Evolutionary conservation across 331 rosid genomes (phyloP), one percentile per base, ranked within the genome.

Genomic region (Rhamnella rubrinervis): DNA sequence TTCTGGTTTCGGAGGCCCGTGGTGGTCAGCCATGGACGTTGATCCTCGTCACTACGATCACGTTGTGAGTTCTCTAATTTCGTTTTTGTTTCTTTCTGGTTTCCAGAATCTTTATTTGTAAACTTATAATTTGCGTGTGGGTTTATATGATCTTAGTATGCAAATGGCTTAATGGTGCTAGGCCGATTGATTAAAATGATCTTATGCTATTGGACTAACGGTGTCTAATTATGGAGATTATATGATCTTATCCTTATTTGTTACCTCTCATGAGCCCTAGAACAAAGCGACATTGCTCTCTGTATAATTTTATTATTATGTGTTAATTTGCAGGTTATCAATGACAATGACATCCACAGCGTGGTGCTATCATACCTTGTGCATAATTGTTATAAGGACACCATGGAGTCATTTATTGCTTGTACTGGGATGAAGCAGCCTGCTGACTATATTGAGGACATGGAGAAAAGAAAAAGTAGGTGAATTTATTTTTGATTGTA

Each of bases 401-500:
- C 97, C 10, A 85, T 80, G 55, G 96, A 91, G 82, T 86, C 99
- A 57, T 95, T 91, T 79, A 84, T 89, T 72, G 67, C 83, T 41
- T 78, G 87, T 73, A 82, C 97, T 6, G 96, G 96, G 81, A 80
- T 67, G 84, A 91, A 85, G 82, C 89, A 84, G 78, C 92, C 89
- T 0, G 61, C 81, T n/a, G 87, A 86, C 73, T 82, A 75, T 80
- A 55, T 87, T 44, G 95, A 86, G 70, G 85, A 85, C 86, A 87
- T 91, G 96, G 97, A 91, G 71, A 91, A 86, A 89, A 85, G 98
- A 78, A 95, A 95, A 84, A 77, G 98, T 89, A 79, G 60, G 95
- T 82, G 68, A 26, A 20, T 57, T 13, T 39, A 1, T 1, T 37
- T 44, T 26, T 62, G n/a, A 26, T 18, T 21, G 23, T 53, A 49